phyloP scores from a whole-genome alignment of 2,329 filamentous ascomycete genomes.

The Botrytis byssoidea region DNA sequence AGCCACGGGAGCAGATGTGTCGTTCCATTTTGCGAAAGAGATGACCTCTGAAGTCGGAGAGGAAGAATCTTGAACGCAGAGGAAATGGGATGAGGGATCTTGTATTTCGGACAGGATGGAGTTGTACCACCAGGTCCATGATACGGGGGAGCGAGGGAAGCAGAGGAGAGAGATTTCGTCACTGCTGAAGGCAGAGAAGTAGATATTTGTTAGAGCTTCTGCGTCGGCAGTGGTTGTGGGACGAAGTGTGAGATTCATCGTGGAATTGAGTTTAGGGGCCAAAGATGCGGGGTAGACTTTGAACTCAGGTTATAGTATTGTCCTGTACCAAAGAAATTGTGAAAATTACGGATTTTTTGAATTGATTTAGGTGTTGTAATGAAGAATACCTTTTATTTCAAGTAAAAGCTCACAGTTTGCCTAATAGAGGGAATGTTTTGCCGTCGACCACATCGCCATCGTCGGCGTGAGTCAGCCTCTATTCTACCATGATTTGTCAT shows the following conservation, averaged over 20 bases:
- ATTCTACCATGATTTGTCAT: slow-evolving; percentile 1
- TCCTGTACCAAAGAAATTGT: fast-evolving
- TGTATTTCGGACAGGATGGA: slow-evolving; percentile 43
- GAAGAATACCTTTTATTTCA: too few relatives aligned
- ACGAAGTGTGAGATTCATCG: slow-evolving; percentile 40
- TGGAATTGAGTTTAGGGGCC: slow-evolving; percentile 1
- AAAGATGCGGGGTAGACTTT: background rate
- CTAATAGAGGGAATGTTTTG: background rate
- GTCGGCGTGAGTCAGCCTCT: slow-evolving; percentile 13
- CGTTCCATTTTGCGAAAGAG: slow-evolving; percentile 51
- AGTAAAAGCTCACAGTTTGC: background rate
- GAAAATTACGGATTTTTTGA: background rate
- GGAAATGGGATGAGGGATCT: slow-evolving; percentile 42
- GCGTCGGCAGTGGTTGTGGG: slow-evolving; percentile 45
- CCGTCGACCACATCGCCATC: background rate
- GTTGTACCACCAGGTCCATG: slow-evolving; percentile 41
- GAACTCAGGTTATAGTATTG: background rate
- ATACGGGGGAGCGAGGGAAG: slow-evolving; percentile 39
- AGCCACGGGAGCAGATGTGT: slow-evolving; percentile 32
- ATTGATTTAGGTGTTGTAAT: fast-evolving
- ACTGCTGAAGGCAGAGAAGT: slow-evolving; percentile 46
- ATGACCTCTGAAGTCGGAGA: slow-evolving; percentile 38
- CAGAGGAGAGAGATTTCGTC: slow-evolving; percentile 42
- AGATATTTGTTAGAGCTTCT: slow-evolving; percentile 44
- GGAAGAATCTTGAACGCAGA: slow-evolving; percentile 43